phyloP scores from a whole-genome alignment of 495 filamentous ascomycete genomes.

The Entonaema liquescens region DNA sequence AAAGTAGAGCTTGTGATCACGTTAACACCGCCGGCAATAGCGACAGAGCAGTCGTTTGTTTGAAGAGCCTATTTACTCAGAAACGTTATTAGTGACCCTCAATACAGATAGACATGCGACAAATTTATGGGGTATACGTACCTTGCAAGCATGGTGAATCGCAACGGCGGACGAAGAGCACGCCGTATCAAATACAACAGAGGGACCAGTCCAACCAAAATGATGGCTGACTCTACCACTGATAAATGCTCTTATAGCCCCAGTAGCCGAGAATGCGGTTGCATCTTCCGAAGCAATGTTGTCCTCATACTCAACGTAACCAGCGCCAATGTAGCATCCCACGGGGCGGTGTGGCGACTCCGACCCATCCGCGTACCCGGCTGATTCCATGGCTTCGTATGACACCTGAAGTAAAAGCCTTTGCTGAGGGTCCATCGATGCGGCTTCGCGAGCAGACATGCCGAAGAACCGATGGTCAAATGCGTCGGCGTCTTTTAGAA shows the following conservation, averaged over 20 bases:
- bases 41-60: slow-evolving; percentile 49
- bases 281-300: slow-evolving; percentile 44
- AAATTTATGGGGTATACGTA: background rate
- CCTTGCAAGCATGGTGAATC: slow-evolving; percentile 53
- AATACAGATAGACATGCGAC: no score
- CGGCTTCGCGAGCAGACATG: slow-evolving; percentile 54
- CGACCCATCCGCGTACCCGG: slow-evolving; percentile 27
- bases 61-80: slow-evolving; percentile 38
- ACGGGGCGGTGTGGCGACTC: slow-evolving; percentile 29
- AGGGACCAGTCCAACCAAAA: slow-evolving; percentile 61
- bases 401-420: slow-evolving; percentile 58
- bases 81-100: background rate
- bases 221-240: slow-evolving; percentile 49
- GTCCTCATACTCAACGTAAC: slow-evolving; percentile 44
- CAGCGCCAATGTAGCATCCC: slow-evolving; percentile 47
- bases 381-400: slow-evolving; percentile 57
- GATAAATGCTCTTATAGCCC: slow-evolving; percentile 38
- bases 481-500: slow-evolving; percentile 41
- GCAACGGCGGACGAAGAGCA: slow-evolving; percentile 60
- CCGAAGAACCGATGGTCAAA: slow-evolving; percentile 56
- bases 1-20: slow-evolving; percentile 38
- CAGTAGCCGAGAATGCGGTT: slow-evolving; percentile 38
- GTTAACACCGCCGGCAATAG: slow-evolving; percentile 52
- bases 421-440: slow-evolving; percentile 63
- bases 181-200: slow-evolving; percentile 61